A percentile compares a stretch with the other conserved stretches of the same genome.
Evolutionary conservation across 2,329 filamentous ascomycete species (phyloP).

Genomic region (Cercospora nicotianae): DNA sequence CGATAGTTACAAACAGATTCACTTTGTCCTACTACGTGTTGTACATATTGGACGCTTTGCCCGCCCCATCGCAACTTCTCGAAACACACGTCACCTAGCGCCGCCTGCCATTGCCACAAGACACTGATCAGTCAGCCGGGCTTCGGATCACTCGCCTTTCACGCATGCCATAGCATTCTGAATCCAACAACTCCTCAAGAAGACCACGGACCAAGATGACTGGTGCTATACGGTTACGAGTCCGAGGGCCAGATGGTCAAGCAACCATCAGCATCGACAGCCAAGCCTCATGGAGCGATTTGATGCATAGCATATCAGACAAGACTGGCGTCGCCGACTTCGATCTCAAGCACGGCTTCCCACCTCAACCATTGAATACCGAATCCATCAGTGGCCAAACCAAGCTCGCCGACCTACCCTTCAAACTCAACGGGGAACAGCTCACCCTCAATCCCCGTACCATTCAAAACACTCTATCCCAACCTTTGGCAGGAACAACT

Average conservation of each 20-base stretch:
- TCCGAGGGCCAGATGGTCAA: conserved; percentile 72
- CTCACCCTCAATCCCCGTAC: conserved; percentile 61
- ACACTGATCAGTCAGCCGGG: background rate
- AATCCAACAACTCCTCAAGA: background rate
- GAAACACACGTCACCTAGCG: conserved; percentile 12
- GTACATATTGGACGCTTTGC: background rate
- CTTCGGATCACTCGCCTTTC: background rate
- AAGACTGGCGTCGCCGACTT: conserved; percentile 67
- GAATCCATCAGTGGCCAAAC: conserved; percentile 53
- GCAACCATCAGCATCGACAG: conserved; percentile 69
- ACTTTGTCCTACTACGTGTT: background rate
- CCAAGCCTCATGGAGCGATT: conserved; percentile 62
- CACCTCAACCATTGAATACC: conserved; percentile 68
- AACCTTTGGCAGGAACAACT: conserved; percentile 32
- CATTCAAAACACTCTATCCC: conserved; percentile 38
- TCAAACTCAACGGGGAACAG: conserved; percentile 67
- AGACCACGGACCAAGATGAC: conserved; percentile 15
- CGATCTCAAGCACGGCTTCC: conserved; percentile 81
- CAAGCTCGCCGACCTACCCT: conserved; percentile 56
- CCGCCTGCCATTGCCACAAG: conserved; percentile 16
- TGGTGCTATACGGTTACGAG: conserved; percentile 66
- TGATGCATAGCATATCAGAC: conserved; percentile 61
- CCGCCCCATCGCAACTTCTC: conserved; percentile 10
- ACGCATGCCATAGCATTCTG: background rate
- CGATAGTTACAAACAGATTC: background rate